These are phyloP conservation scores for Ajuga reptans DNA, from an alignment of 305 asterid species.

Conservation along the genomic window DNA sequence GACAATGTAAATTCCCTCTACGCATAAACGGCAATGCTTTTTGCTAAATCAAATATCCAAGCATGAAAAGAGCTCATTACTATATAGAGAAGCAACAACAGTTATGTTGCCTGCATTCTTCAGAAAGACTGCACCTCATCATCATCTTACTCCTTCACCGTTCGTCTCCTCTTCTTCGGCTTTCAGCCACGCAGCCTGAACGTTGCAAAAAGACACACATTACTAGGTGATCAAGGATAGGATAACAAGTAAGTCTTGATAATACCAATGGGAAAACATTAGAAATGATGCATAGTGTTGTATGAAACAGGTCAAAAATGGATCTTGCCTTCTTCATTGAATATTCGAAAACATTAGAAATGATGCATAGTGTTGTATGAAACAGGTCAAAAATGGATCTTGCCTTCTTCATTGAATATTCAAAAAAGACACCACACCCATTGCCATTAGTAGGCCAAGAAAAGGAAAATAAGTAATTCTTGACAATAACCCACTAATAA, in stretches of 20 bases:
- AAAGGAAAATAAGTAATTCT: no score
- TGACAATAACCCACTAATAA: no score
- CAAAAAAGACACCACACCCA: no score
- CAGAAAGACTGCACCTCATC: constrained; percentile 13
- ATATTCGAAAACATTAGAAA: no score
- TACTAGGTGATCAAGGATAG: background rate
- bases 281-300: no score
- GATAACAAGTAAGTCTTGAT: background rate
- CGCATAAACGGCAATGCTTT: background rate
- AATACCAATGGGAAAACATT: background rate
- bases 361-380: no score
- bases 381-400: background rate
- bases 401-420: no score
- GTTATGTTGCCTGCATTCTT: background rate
- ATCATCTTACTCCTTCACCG: constrained; percentile 17
- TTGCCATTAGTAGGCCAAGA: no score
- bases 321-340: background rate
- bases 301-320: background rate
- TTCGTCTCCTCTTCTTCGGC: constrained; percentile 81
- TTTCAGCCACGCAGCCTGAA: constrained; percentile 80
- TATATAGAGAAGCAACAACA: background rate
- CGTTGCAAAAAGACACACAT: background rate
- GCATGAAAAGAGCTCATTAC: background rate
- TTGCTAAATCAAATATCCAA: background rate
- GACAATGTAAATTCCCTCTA: background rate